These are phyloP conservation scores for Fulvia fulva DNA, from an alignment of 2,329 filamentous ascomycete genomes.

Conservation along the genomic window DNA sequence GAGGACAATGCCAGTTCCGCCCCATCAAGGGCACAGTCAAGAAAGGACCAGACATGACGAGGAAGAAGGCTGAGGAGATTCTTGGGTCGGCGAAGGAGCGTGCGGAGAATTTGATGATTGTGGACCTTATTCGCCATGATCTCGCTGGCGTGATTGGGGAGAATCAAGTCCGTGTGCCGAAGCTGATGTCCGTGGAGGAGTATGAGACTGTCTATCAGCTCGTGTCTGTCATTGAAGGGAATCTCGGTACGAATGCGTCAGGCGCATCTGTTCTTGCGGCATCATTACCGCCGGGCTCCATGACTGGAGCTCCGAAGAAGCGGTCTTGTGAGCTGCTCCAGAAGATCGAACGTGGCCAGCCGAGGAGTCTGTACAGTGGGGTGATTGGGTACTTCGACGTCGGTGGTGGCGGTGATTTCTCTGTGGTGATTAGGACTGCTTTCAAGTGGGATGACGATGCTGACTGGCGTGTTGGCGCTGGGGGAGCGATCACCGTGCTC, in stretches of 20 bases:
- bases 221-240: slow-evolving; percentile 78
- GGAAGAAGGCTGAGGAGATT: slow-evolving; percentile 67
- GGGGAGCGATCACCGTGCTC: slow-evolving; percentile 81
- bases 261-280: slow-evolving; percentile 73
- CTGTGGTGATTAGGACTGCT: slow-evolving; percentile 81
- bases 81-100: slow-evolving; percentile 82
- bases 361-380: slow-evolving; percentile 78
- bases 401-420: slow-evolving; percentile 81
- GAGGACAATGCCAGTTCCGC: slow-evolving; percentile 69
- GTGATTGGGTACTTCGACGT: slow-evolving; percentile 88
- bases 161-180: slow-evolving; percentile 65
- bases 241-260: slow-evolving; percentile 47
- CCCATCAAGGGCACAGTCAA: slow-evolving; percentile 97
- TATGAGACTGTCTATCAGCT: slow-evolving; percentile 90
- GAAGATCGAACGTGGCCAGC: slow-evolving; percentile 59
- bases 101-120: slow-evolving; percentile 97
- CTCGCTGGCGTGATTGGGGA: slow-evolving; percentile 63
- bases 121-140: slow-evolving; percentile 92
- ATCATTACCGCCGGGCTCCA: slow-evolving; percentile 82
- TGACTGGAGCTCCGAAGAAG: slow-evolving; percentile 96
- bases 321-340: slow-evolving; percentile 79
- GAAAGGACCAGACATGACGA: slow-evolving; percentile 64
- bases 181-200: slow-evolving; percentile 82
- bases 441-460: slow-evolving; percentile 66
- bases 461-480: slow-evolving; percentile 78